Evolutionary conservation across 208 protist species (phyloP).

Genomic region (Naegleria fowleri): DNA sequence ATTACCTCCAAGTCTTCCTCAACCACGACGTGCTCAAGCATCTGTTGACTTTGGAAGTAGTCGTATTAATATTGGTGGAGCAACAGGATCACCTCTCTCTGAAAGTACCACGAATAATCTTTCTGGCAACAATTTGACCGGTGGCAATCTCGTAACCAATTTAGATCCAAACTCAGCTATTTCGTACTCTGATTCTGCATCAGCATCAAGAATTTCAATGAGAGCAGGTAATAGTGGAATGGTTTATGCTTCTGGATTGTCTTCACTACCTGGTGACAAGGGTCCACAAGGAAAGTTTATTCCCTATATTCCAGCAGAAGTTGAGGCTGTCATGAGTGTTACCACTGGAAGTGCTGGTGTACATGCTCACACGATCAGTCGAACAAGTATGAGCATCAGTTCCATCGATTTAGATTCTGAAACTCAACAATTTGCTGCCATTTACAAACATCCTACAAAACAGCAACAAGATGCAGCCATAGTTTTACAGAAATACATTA

Average conservation of each 20-base stretch:
- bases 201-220: neutral
- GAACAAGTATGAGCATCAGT: neutral
- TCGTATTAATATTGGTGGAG: too few relatives aligned
- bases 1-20: neutral
- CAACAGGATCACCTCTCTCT: neutral
- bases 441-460: conserved; percentile 1
- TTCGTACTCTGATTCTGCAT: neutral
- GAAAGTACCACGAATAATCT: neutral
- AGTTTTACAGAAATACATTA: neutral
- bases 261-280: neutral
- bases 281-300: neutral
- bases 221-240: neutral
- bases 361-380: neutral
- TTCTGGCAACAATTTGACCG: neutral
- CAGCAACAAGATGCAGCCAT: neutral
- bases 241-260: neutral
- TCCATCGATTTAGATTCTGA: neutral
- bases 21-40: neutral
- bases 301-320: neutral
- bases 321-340: neutral
- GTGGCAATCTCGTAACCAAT: neutral
- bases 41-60: neutral
- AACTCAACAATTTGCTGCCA: neutral
- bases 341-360: neutral
- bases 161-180: neutral